Evolutionary conservation across 2,329 filamentous ascomycete genomes (phyloP), one percentile per base, ranked within the genome.

Genomic region (Pseudopyrenochaeta lycopersici): DNA sequence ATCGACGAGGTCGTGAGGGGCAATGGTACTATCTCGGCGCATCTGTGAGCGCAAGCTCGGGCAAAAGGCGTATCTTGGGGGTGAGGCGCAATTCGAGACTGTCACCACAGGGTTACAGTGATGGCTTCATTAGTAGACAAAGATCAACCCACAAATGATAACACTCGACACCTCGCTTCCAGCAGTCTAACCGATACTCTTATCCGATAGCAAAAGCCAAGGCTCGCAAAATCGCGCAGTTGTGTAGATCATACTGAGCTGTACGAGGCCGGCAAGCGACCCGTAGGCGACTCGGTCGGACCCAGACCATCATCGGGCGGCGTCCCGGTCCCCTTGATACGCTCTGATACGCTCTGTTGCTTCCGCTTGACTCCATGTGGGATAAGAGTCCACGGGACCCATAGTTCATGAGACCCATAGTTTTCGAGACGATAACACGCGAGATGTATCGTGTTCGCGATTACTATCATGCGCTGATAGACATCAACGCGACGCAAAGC

Each of bases 1-100:
- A 62, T 70, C 39, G 54, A 64, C 23, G 42, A 56, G 14, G 58
- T 64, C 3, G 55, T 63, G 11, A 46, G 32, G 33, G 43, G 27
- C 33, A 29, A 32, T 21, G 33, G 17, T 29, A 39, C 48, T 41
- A 27, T 46, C 14, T 42, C 23, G 15, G 40, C 40, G n/a, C 23
- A 42, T n/a, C 23, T 42, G 11, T 42, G n/a, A 49, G 35, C 18
- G 21, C 47, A 35, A n/a, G n/a, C 15, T 29, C 11, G 7, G n/a
- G 2, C 7, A 15, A 5, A 17, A 27, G 23, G 23, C 23, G 4
- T 4, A 27, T 27, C 23, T 27, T 27, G 23, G 23, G 23, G 4
- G 9, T 27, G 23, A 27, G 23, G 23, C 23, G 23, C 23, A 27
- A 27, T 27, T 27, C 4, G 9, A 9, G 23, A 27, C 9, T 27